Conservation (phyloP, 345 rosid genomes). For the Clausena lansium region DNA sequence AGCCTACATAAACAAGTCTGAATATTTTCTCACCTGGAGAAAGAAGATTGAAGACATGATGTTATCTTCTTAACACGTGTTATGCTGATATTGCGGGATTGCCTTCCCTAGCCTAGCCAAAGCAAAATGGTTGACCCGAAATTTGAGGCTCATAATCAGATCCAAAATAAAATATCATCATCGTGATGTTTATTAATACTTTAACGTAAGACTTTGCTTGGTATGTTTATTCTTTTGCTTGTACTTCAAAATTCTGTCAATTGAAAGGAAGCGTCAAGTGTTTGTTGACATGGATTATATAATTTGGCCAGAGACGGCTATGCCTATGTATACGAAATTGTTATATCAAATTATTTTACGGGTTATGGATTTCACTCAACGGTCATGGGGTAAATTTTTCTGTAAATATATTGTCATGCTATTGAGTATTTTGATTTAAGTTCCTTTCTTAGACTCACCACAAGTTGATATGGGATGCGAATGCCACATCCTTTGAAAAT, state of each 20-base stretch:
- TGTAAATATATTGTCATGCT: background rate
- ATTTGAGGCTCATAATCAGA: background rate
- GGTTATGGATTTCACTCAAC: no score
- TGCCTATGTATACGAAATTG: no score
- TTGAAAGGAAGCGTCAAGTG: background rate
- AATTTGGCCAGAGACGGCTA: background rate
- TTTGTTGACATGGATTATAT: background rate
- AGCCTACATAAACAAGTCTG: background rate
- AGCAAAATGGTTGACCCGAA: constrained; percentile 2
- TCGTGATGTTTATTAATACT: no score
- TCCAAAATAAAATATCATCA: background rate
- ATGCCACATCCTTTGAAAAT: no score
- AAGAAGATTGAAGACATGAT: background rate
- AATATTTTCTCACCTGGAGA: background rate
- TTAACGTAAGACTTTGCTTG: background rate
- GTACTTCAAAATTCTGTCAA: background rate
- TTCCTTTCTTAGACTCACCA: no score
- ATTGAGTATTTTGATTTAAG: no score
- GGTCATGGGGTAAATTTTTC: no score
- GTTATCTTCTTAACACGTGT: background rate
- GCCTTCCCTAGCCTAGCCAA: background rate
- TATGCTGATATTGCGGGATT: background rate
- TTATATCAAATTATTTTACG: background rate
- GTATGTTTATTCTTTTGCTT: background rate
- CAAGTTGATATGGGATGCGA: no score